Percentiles rank a stretch among this genome's conserved stretches.
Conservation (phyloP, 306 rosid genomes). For the Dalbergia cultrata region DNA sequence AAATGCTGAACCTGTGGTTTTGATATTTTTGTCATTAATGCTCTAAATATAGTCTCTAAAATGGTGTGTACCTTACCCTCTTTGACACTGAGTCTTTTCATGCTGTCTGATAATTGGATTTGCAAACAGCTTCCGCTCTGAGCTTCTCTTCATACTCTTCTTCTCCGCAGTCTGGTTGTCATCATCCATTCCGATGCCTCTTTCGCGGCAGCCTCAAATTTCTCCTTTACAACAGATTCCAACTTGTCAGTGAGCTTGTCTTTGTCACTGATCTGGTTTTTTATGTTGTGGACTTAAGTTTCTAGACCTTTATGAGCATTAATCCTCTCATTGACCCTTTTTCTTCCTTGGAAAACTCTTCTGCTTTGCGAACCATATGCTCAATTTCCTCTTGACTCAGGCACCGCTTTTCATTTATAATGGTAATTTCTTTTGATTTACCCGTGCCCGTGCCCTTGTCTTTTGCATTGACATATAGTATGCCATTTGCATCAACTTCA, state of each 20-base stretch:
- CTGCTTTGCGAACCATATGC: slow-evolving; percentile 92
- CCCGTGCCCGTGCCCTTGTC: too few relatives aligned
- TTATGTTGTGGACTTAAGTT: slow-evolving; percentile 90
- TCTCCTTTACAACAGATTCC: slow-evolving; percentile 91
- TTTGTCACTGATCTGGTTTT: slow-evolving; percentile 85
- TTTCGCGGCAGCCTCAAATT: slow-evolving; percentile 85
- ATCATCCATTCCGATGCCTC: slow-evolving; percentile 97
- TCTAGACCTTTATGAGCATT: slow-evolving; percentile 90
- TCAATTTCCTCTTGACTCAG: slow-evolving; percentile 95
- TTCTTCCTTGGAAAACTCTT: slow-evolving; percentile 95
- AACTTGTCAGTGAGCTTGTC: slow-evolving; percentile 97
- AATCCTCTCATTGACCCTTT: slow-evolving; percentile 90
- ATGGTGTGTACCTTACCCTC: too few relatives aligned
- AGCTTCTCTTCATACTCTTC: slow-evolving; percentile 96
- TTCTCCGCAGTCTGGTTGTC: slow-evolving; percentile 90
- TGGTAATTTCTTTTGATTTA: slow-evolving; percentile 97
- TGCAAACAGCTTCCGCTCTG: slow-evolving; percentile 92
- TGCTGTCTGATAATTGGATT: slow-evolving; percentile 74
- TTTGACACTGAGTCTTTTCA: too few relatives aligned
- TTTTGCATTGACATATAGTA: slow-evolving; percentile 88
- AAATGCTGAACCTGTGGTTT: neutral
- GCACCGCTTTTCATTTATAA: slow-evolving; percentile 94
- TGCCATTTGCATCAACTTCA: slow-evolving; percentile 97
- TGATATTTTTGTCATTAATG: neutral
- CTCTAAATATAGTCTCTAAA: neutral